phyloP scores from a whole-genome alignment of 2,329 filamentous ascomycete species.

The Colletotrichum sp. region DNA sequence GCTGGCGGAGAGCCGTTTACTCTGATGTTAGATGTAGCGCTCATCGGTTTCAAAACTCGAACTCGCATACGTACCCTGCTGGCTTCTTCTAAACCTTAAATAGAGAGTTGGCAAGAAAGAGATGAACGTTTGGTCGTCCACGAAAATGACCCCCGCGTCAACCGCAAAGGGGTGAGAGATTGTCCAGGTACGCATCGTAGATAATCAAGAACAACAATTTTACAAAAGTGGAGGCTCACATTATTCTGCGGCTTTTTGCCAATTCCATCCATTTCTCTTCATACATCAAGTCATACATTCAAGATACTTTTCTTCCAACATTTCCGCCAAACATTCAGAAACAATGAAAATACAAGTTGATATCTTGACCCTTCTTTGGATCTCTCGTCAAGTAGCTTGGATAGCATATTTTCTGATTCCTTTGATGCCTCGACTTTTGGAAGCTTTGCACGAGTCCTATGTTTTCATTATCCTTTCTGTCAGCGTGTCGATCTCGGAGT shows the following conservation, averaged over 20 bases:
- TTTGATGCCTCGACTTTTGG: not conserved
- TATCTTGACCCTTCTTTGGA: no score
- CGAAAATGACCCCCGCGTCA: not conserved
- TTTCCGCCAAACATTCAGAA: no score
- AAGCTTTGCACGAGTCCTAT: fast-evolving
- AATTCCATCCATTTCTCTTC: fast-evolving
- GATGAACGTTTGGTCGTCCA: not conserved
- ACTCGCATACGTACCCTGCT: not conserved
- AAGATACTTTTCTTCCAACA: no score
- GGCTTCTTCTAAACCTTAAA: not conserved
- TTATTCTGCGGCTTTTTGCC: no score
- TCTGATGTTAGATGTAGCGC: no score
- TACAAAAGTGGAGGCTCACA: no score
- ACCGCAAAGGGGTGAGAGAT: not conserved
- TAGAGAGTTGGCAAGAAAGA: not conserved
- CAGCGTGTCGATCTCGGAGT: not conserved
- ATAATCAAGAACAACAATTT: not conserved
- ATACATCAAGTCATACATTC: not conserved
- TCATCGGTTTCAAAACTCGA: no score
- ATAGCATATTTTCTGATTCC: fast-evolving
- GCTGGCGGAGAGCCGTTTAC: no score
- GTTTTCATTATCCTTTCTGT: fast-evolving
- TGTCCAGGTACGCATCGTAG: not conserved
- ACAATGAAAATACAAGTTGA: not conserved
- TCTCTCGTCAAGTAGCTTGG: not conserved